These are phyloP conservation scores for Linnemannia hyalina DNA, from an alignment of 192 early-diverging fungal genomes.

Conservation along the genomic window DNA sequence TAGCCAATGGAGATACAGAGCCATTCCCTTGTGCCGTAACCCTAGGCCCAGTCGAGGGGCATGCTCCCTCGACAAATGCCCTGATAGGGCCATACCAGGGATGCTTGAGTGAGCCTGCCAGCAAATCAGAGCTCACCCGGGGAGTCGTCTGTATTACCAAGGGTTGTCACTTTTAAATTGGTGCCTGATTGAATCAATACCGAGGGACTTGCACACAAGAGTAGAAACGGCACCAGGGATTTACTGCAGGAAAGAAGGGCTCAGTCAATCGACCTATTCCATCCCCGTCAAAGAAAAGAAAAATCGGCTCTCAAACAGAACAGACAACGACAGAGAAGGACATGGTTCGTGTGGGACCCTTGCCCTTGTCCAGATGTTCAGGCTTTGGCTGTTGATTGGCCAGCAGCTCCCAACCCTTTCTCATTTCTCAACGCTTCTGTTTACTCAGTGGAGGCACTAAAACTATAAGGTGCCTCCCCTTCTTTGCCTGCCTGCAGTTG, in stretches of 20 bases:
- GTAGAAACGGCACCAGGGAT: not conserved
- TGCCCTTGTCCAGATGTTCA: conserved; percentile 25
- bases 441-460: not conserved
- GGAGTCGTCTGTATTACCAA: not conserved
- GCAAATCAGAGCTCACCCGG: conserved; percentile 19
- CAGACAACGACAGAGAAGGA: not conserved
- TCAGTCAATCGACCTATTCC: not conserved
- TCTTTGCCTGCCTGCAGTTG: too few species aligned
- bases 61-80: conserved; percentile 14
- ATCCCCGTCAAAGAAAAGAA: not conserved
- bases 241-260: not conserved
- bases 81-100: conserved; percentile 42
- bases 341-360: not conserved
- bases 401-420: not conserved
- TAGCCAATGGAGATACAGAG: conserved; percentile 17
- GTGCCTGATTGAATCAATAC: not conserved
- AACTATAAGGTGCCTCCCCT: too few species aligned
- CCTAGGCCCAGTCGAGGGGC: not conserved
- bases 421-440: not conserved
- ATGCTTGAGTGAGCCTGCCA: conserved; percentile 2
- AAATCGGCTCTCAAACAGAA: not conserved
- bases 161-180: not conserved
- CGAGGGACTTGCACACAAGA: not conserved
- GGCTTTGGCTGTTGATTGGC: conserved; percentile 16
- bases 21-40: conserved; percentile 41